phyloP scores from a whole-genome alignment of 164 flowering plant species.

The Aristolochia fimbriata region DNA sequence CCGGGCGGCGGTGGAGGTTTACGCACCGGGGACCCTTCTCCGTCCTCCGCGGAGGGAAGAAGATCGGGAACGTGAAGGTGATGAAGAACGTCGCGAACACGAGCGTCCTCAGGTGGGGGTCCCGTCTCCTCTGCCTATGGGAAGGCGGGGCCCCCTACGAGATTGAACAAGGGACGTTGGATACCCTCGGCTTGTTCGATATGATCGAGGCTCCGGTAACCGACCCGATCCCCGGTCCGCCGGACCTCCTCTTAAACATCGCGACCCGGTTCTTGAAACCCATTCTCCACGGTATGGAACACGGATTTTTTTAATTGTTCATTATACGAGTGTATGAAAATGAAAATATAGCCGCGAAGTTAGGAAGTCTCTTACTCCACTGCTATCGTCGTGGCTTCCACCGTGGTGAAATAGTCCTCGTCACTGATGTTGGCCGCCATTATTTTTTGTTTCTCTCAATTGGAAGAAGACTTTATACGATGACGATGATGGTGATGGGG shows the following conservation, averaged over 20 bases:
- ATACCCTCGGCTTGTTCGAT: constrained; percentile 51
- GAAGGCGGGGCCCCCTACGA: constrained; percentile 93
- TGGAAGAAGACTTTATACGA: no score
- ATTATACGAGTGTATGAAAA: no score
- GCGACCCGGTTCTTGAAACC: constrained; percentile 72
- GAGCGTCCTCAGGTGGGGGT: constrained; percentile 76
- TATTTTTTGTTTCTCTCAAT: no score
- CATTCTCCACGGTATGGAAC: constrained; percentile 66
- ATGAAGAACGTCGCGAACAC: constrained; percentile 98
- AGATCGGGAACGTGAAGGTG: constrained; percentile 73
- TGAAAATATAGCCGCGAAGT: no score
- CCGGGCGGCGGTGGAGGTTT: constrained; percentile 75
- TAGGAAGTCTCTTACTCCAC: no score
- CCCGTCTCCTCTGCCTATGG: constrained; percentile 73
- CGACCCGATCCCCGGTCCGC: neutral
- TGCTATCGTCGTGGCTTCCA: no score
- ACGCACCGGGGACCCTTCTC: constrained; percentile 92
- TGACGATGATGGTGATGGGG: no score
- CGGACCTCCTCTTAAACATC: constrained; percentile 25
- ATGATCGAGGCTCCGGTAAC: constrained; percentile 27
- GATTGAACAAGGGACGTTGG: constrained; percentile 49
- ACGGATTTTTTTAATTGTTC: no score
- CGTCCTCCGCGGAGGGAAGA: constrained; percentile 62
- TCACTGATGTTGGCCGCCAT: no score
- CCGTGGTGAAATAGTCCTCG: no score